These are phyloP conservation scores for Brassica carinata DNA, from an alignment of 345 rosid species.

Conservation along the genomic window DNA sequence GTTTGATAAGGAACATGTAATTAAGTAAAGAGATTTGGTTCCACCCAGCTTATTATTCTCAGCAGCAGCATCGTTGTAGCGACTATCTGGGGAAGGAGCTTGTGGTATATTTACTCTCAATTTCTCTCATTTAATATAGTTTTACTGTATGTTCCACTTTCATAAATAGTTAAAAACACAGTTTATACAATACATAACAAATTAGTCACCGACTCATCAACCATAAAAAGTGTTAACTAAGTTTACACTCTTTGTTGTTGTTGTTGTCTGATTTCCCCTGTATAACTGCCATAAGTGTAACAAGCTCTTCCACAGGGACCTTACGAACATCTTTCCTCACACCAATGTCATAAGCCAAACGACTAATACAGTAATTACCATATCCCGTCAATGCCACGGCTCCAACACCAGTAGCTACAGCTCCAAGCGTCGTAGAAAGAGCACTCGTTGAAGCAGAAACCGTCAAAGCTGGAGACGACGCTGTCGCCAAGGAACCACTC, in stretches of 20 bases:
- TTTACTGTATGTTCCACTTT: neutral
- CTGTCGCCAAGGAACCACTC: neutral
- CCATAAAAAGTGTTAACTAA: conserved; percentile 6
- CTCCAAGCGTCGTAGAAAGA: conserved; percentile 53
- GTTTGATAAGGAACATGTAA: neutral
- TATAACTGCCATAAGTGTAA: conserved; percentile 13
- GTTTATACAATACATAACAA: conserved; percentile 2
- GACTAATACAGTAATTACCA: conserved; percentile 32
- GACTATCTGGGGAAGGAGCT: neutral
- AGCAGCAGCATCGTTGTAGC: neutral
- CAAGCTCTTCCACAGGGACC: conserved; percentile 36
- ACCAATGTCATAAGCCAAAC: conserved; percentile 62
- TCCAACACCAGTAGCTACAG: conserved; percentile 54
- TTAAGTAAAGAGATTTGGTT: neutral
- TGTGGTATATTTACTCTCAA: neutral
- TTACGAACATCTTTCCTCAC: conserved; percentile 59
- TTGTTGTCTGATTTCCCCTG: neutral
- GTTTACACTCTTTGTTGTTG: neutral
- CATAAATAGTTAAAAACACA: neutral
- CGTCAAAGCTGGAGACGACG: conserved; percentile 4
- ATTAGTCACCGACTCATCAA: neutral
- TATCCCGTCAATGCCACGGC: conserved; percentile 53
- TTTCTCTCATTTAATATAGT: neutral
- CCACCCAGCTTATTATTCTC: neutral
- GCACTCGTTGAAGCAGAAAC: conserved; percentile 4